Evolutionary conservation across 2,329 filamentous ascomycete species (phyloP), one percentile per base, ranked within the genome.

Genomic region (Penicillium sp.): DNA sequence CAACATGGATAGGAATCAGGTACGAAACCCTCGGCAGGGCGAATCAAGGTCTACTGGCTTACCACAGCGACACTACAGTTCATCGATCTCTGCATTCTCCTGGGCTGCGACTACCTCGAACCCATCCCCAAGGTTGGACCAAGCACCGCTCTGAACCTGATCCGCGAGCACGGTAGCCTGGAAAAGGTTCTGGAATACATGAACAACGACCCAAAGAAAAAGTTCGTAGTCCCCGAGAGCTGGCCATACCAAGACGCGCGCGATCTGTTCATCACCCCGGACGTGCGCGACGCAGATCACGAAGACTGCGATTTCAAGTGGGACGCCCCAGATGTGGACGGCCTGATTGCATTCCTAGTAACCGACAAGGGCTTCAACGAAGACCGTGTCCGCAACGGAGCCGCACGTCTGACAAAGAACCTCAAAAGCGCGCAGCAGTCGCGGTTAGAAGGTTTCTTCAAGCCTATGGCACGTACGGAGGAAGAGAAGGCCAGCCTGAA

Each of bases 31-130:
- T 30, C 10, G 7, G 16, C 11, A 20, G 22, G 5, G 8, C 16
- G 71, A 62, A 11, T 3, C 14, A 39, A 13, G 9, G 10, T 31
- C 24, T 16, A 11, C 25, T 33, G 24, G 33, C 57, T 62, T 8
- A 62, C 48, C 13, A 27, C 2, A 0, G 20, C 47, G 18, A 28
- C n/a, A 9, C 35, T 33, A 27, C 66, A 96, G 87, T 99, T 99
- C 70, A 91, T 99, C 65, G 94, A 99, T 71, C 85, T 99, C 45
- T 99, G 94, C 69, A 99, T 99, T 65, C 83, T 99, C 10, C 88
- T 99, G 41, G 94, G 94, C 63, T 99, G 94, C 74, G 94, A 99
- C 71, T 99, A 99, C 69, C 85, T 97, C 68, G 94, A 99, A 64
- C 92, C 94, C 0, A 88, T 99, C 61, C 94, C 94, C 64, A 96